Percentiles rank a stretch among this genome's conserved stretches.
Evolutionary conservation across 2,329 filamentous ascomycete genomes (phyloP).

Genomic region (Claviceps capensis): DNA sequence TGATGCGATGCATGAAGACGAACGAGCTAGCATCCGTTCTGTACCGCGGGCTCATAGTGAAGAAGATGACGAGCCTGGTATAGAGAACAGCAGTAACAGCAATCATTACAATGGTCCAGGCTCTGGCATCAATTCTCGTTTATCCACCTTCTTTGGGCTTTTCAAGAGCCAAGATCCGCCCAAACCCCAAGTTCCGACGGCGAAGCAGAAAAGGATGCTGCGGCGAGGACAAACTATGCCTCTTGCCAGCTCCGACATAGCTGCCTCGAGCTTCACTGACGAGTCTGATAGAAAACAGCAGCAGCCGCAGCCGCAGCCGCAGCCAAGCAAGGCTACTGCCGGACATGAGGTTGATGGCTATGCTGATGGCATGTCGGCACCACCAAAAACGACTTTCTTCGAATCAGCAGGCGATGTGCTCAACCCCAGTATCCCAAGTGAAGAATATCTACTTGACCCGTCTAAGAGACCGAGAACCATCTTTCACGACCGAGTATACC

Average conservation of each 20-base stretch:
- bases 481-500: constrained; percentile 93
- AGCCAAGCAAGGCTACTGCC: constrained; percentile 28
- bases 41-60: constrained; percentile 19
- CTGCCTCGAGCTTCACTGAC: constrained; percentile 8
- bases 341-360: constrained; percentile 35
- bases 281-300: constrained; percentile 8
- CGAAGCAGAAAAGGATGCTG: constrained; percentile 58
- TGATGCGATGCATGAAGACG: constrained; percentile 54
- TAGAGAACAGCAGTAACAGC: constrained; percentile 12
- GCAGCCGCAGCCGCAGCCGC: not conserved
- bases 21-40: constrained; percentile 41
- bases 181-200: constrained; percentile 34
- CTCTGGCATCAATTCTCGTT: constrained; percentile 23
- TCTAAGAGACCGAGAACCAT: constrained; percentile 73
- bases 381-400: constrained; percentile 84
- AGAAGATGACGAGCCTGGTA: constrained; percentile 14
- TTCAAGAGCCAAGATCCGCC: constrained; percentile 47
- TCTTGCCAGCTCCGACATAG: constrained; percentile 14
- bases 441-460: constrained; percentile 74
- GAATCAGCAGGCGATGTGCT: constrained; percentile 89
- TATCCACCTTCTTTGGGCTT: constrained; percentile 56
- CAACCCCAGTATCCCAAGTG: constrained; percentile 72
- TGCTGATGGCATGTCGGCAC: constrained; percentile 43
- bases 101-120: not conserved
- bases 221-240: constrained; percentile 61